phyloP scores from a whole-genome alignment of 75 land plant species.

The Isoetes taiwanensis region DNA sequence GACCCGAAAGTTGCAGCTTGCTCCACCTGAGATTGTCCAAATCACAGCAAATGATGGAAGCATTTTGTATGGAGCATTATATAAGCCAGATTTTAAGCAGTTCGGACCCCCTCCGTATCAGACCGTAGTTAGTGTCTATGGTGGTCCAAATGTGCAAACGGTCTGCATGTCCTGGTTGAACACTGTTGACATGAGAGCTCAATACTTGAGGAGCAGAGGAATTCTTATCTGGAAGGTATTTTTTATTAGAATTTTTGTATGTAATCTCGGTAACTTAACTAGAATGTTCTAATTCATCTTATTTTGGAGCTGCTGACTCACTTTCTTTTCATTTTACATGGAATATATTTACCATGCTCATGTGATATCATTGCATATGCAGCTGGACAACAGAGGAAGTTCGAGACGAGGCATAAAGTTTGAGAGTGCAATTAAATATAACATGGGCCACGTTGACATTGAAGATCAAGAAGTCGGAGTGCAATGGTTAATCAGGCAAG shows the following conservation, averaged over 20 bases:
- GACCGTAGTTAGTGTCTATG: conserved; percentile 83
- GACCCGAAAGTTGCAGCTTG: conserved; percentile 45
- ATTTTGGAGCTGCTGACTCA: background rate
- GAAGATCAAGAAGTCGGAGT: conserved; percentile 87
- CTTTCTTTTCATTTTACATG: background rate
- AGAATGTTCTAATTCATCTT: background rate
- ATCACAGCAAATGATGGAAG: conserved; percentile 73
- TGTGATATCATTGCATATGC: conserved; percentile 10
- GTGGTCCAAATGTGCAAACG: conserved; percentile 87
- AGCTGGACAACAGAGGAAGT: conserved; percentile 94
- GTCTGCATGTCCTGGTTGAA: conserved; percentile 90
- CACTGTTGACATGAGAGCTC: conserved; percentile 98
- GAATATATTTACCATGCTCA: background rate
- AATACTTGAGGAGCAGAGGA: conserved; percentile 79
- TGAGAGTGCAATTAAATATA: conserved; percentile 69
- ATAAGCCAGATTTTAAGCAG: conserved; percentile 49
- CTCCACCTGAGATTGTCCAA: conserved; percentile 59
- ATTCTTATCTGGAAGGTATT: conserved; percentile 93
- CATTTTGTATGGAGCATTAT: conserved; percentile 56
- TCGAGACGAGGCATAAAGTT: conserved; percentile 78
- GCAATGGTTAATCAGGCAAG: conserved; percentile 72
- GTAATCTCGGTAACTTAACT: too few species aligned
- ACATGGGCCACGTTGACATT: conserved; percentile 54
- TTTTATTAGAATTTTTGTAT: background rate
- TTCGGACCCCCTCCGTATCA: conserved; percentile 96